Conservation (phyloP, 768 basidiomycete species). For the Boletus pseudopeckii region DNA sequence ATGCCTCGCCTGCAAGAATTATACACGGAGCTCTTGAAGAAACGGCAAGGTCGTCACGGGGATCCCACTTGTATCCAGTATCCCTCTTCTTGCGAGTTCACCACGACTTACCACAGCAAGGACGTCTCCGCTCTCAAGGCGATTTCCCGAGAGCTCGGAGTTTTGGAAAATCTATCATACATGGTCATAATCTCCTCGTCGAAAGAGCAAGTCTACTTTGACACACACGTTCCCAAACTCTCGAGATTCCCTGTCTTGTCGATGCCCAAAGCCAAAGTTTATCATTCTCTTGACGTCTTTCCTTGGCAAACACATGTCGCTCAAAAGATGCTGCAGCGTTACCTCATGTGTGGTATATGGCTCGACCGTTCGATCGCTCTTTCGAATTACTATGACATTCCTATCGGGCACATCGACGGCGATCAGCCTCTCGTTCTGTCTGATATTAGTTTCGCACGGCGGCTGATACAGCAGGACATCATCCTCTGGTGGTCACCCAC, state of each 20-base stretch:
- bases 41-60: constrained; percentile 43
- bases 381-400: constrained; percentile 89
- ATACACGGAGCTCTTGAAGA: constrained; percentile 61
- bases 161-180: constrained; percentile 69
- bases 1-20: constrained; percentile 72
- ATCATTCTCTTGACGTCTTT: constrained; percentile 77
- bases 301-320: constrained; percentile 86
- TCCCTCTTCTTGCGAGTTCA: constrained; percentile 56
- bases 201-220: constrained; percentile 83
- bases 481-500: constrained; percentile 96
- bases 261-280: constrained; percentile 74
- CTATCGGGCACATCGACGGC: constrained; percentile 87
- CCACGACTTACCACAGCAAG: constrained; percentile 71
- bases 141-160: constrained; percentile 80
- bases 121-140: constrained; percentile 81
- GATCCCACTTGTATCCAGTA: constrained; percentile 56
- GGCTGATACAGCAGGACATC: constrained; percentile 82
- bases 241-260: constrained; percentile 83
- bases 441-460: constrained; percentile 88
- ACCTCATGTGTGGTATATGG: constrained; percentile 75
- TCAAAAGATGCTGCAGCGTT: constrained; percentile 80
- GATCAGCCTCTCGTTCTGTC: constrained; percentile 86
- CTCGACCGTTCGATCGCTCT: constrained; percentile 74
- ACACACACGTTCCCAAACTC: constrained; percentile 64
- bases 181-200: constrained; percentile 81